Evolutionary conservation across 1,139 yeast genomes (phyloP).

Genomic region (Blastobotrys capitulatus): DNA sequence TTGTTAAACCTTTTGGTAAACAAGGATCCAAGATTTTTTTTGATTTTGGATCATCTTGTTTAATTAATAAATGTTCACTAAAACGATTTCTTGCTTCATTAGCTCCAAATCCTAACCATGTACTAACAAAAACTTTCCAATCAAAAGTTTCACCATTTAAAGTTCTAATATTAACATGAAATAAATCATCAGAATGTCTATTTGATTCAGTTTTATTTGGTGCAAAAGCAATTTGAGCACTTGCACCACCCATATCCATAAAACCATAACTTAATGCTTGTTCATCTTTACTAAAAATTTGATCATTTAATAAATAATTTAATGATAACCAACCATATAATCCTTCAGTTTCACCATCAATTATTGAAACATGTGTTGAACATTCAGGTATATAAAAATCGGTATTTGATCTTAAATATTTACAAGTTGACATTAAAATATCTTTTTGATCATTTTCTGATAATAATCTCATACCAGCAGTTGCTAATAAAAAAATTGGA

Average conservation of each 20-base stretch:
- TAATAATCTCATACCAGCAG: constrained; percentile 77
- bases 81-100: constrained; percentile 60
- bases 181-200: constrained; percentile 52
- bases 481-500: constrained; percentile 73
- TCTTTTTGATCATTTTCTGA: constrained; percentile 50
- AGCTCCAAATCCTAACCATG: constrained; percentile 77
- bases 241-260: constrained; percentile 81
- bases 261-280: constrained; percentile 57
- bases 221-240: constrained; percentile 72
- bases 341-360: constrained; percentile 74
- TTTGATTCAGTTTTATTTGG: constrained; percentile 53
- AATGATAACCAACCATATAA: constrained; percentile 78
- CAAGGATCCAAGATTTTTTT: constrained; percentile 51
- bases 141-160: constrained; percentile 35
- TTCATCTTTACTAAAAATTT: constrained; percentile 24
- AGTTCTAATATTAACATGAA: constrained; percentile 44
- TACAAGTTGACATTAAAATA: constrained; percentile 49
- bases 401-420: constrained; percentile 45
- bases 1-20: constrained; percentile 41
- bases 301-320: constrained; percentile 46
- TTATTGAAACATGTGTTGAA: constrained; percentile 51
- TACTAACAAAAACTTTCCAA: constrained; percentile 59
- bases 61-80: constrained; percentile 31
- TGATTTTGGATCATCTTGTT: neutral
- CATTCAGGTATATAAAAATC: constrained; percentile 51